Evolutionary conservation across 2,329 filamentous ascomycete species (phyloP).

Genomic region (Rutstroemia sydowiana): DNA sequence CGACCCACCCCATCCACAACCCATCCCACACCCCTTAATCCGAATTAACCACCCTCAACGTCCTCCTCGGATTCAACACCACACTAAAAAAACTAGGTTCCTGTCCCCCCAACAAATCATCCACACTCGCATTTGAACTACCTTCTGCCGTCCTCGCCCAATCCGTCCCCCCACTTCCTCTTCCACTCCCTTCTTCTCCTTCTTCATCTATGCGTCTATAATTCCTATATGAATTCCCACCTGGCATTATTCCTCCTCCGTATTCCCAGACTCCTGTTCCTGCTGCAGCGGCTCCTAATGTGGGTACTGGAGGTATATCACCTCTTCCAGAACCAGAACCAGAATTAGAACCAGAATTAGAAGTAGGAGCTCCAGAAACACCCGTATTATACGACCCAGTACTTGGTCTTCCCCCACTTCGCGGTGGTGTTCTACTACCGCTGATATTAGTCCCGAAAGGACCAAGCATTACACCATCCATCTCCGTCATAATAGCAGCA

Average conservation of each 20-base stretch:
- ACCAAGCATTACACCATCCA: constrained; percentile 14
- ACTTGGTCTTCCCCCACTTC: no score
- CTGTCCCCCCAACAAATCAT: constrained; percentile 52
- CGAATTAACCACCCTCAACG: constrained; percentile 59
- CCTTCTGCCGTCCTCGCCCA: constrained; percentile 23
- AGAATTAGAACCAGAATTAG: not conserved
- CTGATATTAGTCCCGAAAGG: constrained; percentile 24
- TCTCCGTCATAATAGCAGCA: not conserved
- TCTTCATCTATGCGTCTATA: constrained; percentile 26
- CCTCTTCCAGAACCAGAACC: no score
- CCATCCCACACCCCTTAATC: constrained; percentile 16
- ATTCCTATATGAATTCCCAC: not conserved
- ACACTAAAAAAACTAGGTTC: constrained; percentile 68
- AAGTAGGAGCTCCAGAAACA: not conserved
- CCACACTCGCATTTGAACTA: constrained; percentile 34
- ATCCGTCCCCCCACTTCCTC: constrained; percentile 3
- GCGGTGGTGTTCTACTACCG: not conserved
- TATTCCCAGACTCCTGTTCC: constrained; percentile 9
- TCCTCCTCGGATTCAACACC: constrained; percentile 59
- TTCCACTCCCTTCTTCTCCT: constrained; percentile 28
- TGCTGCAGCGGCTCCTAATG: not conserved
- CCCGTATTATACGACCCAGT: no score
- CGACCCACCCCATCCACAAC: not conserved
- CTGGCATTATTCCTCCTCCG: constrained; percentile 21
- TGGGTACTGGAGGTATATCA: no score